Evolutionary conservation across 1,139 yeast species (phyloP).

Genomic region (Candida mesenterica): DNA sequence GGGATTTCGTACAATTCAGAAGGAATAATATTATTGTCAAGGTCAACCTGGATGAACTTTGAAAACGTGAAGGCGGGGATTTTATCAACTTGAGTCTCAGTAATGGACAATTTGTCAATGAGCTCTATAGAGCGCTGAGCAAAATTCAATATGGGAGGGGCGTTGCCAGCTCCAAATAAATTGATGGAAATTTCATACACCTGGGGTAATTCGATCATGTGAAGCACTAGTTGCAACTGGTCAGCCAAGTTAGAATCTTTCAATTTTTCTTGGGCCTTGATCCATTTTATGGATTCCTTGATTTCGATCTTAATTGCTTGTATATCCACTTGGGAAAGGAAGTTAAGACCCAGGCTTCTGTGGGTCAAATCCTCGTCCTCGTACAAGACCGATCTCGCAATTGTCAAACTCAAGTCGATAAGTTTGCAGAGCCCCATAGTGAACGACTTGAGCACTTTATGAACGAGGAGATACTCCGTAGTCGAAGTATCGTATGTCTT

Average conservation of each 20-base stretch:
- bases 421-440: slow-evolving; percentile 52
- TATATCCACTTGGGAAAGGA: slow-evolving; percentile 26
- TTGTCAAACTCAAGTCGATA: slow-evolving; percentile 45
- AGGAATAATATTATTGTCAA: slow-evolving; percentile 61
- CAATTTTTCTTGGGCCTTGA: background rate
- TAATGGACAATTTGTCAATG: slow-evolving; percentile 13
- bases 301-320: slow-evolving; percentile 7
- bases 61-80: slow-evolving; percentile 35
- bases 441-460: slow-evolving; percentile 47
- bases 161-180: background rate
- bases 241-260: slow-evolving; percentile 17
- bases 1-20: slow-evolving; percentile 32
- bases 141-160: background rate
- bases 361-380: slow-evolving; percentile 78
- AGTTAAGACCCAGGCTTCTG: slow-evolving; percentile 53
- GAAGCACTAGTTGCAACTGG: slow-evolving; percentile 28
- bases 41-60: slow-evolving; percentile 53
- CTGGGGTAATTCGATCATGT: slow-evolving; percentile 29
- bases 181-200: slow-evolving; percentile 21
- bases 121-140: slow-evolving; percentile 2
- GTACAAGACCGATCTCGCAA: slow-evolving; percentile 61
- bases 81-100: slow-evolving; percentile 8
- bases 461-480: slow-evolving; percentile 30
- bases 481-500: background rate
- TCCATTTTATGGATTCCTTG: slow-evolving; percentile 2